Base-by-base conservation (phyloP, 2,329 filamentous ascomycete genomes). In the Chaetoscypha palmicola region DNA sequence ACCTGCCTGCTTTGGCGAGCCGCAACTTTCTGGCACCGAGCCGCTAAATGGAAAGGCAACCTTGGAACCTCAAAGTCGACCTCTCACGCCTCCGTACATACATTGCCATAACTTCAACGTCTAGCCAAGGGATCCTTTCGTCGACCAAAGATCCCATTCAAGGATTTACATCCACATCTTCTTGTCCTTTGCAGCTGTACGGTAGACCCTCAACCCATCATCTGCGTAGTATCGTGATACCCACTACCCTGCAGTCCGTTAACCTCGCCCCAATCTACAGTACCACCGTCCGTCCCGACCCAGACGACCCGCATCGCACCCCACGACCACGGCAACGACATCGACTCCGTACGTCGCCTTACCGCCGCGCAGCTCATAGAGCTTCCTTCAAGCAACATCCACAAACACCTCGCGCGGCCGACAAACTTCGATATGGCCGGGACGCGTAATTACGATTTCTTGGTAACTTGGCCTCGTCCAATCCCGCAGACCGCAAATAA, bases 391-490 rank as follows among this genome's bases (percentile, higher is more conserved):
- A 30, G 17, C 17, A 30, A 22, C 33, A 16, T 37, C 38, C 24
- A 28, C 14, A 19, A 24, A 34, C 34, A 37, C 20, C 48, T 34
- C 21, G 38, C 46, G 53, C 54, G 49, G 55, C 42, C 43, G 37
- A 49, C 36, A 48, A 38, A 17, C 23, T 30, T 43, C 52, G 49
- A 64, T 59, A 98, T 98, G 92, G 90, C 92, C 62, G 88, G 86
- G 68, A 94, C 91, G 75, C 82, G 92, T 69, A 98, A 98, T 75
- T 98, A 98, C 71, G 92, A 98, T 69, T 97, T 97, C 69, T 77
- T 98, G 70, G 91, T 97, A 82, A n/a, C n/a, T n/a, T n/a, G n/a
- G n/a, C n/a, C n/a, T n/a, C 64, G 82, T 68, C 11, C 49, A 33
- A 38, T 35, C 49, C 20, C 47, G 24, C 28, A 34, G 23, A 34